Percentiles rank a stretch among this genome's conserved stretches.
phyloP scores from a whole-genome alignment of 345 rosid species.

The Corchorus olitorius region DNA sequence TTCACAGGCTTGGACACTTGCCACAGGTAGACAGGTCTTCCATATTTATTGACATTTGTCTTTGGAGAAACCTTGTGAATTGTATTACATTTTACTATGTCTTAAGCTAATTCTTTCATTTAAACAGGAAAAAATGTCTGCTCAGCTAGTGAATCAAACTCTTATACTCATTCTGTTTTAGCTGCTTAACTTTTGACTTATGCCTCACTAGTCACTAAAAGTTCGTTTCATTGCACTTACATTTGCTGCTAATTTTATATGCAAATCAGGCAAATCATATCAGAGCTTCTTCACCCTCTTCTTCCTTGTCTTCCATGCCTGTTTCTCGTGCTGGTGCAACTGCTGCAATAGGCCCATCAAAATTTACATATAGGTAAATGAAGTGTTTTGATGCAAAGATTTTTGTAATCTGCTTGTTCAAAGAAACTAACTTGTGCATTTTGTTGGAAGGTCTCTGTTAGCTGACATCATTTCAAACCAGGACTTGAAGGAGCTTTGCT shows the following conservation, averaged over 20 bases:
- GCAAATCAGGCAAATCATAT: constrained; percentile 57
- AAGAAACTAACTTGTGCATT: constrained; percentile 37
- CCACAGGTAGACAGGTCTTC: constrained; percentile 61
- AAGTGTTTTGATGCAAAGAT: constrained; percentile 18
- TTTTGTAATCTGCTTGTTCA: constrained; percentile 15
- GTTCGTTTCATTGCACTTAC: background rate
- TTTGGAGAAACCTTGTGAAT: constrained; percentile 3
- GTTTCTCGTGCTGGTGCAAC: constrained; percentile 48
- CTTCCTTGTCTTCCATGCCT: constrained; percentile 50
- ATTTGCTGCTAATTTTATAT: background rate
- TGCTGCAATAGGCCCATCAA: constrained; percentile 53
- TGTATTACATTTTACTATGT: constrained; percentile 1
- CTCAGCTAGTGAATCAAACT: background rate
- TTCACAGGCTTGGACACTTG: constrained; percentile 61
- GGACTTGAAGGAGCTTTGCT: constrained; percentile 94
- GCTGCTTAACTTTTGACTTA: background rate
- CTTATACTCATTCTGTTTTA: background rate
- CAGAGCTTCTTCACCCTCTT: constrained; percentile 48
- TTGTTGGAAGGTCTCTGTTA: constrained; percentile 77
- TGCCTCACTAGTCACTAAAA: background rate
- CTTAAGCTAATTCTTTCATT: background rate
- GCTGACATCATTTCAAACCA: constrained; percentile 93
- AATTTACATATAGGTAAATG: constrained; percentile 77
- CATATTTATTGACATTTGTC: background rate
- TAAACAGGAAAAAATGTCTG: background rate